Base-by-base conservation (phyloP, 2,329 filamentous ascomycete genomes). In the Knufia petricola region DNA sequence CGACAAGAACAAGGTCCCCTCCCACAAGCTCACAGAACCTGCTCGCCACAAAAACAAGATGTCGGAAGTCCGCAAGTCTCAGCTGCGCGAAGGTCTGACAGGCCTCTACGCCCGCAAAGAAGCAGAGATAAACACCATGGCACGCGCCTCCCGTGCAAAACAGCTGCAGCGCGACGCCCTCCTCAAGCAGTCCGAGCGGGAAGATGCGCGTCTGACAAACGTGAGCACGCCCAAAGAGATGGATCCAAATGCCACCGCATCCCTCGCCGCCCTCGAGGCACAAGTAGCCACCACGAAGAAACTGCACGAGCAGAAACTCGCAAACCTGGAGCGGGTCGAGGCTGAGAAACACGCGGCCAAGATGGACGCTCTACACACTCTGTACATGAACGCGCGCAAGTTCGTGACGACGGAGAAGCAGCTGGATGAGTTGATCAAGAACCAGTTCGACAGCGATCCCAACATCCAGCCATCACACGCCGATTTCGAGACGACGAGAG, bases 331-430 rank as follows among this genome's bases (percentile, higher is more conserved):
- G 43, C 66, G 69, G 12, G 64, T 74, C 36, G 64, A 72, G 26
- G 68, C 66, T 8, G 64, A 69, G 46, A 80, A 81, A 62, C 71
- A 73, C 37, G 74, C 81, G 50, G 72, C 75, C 46, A 78, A 84
- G 44, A 74, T 78, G 52, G 79, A 90, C 56, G 77, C 82, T 13
- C 69, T 98, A 24, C 87, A 95, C 67, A 81, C 86, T 50, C 76
- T 98, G 10, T 98, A 98, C 69, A 85, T 92, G 69, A 85, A 88
- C 58, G 88, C 92, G 3, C 78, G 84, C 21, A 72, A 79, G 32
- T 98, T 96, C 69, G 95, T 98, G 62, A 82, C 87, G 15, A 82
- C 77, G 20, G 88, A 94, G 64, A 69, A 75, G 44, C 83, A 94
- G 64, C 76, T 98, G 28, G 77, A 85, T 58, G 72, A 73, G 13